Percentiles rank a stretch among this genome's conserved stretches.
Evolutionary conservation across 345 rosid genomes (phyloP).

Genomic region (Dipteronia sinensis): DNA sequence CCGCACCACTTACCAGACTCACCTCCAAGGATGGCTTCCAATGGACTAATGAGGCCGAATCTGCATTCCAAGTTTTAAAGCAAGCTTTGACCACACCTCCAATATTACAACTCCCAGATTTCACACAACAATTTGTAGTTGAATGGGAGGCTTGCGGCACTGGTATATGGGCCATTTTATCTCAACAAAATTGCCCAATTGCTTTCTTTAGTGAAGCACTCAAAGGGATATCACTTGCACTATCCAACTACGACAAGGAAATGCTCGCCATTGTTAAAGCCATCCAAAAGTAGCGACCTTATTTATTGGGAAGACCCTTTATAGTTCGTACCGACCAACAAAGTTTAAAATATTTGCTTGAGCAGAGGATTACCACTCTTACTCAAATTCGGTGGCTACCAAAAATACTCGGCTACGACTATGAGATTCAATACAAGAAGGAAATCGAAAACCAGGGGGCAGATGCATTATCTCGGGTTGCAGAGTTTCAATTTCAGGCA

Average conservation of each 20-base stretch:
- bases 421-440: not conserved
- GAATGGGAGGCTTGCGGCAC: not conserved
- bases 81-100: too few relatives aligned
- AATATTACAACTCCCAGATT: not conserved
- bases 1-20: not conserved
- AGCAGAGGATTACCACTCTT: not conserved
- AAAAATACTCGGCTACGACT: not conserved
- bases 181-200: not conserved
- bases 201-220: not conserved
- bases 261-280: not conserved
- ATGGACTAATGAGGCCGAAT: not conserved
- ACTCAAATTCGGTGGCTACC: not conserved
- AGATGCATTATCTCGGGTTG: not conserved
- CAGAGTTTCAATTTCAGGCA: not conserved
- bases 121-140: not conserved
- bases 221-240: not conserved
- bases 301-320: not conserved
- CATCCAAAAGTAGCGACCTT: not conserved
- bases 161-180: not conserved
- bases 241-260: constrained; percentile 11
- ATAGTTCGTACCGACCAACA: not conserved
- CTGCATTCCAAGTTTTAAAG: too few relatives aligned
- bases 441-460: not conserved
- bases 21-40: not conserved
- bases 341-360: not conserved